Base-by-base conservation (phyloP, 1,284 basidiomycete genomes). In the Cutaneotrichosporon sp. region DNA sequence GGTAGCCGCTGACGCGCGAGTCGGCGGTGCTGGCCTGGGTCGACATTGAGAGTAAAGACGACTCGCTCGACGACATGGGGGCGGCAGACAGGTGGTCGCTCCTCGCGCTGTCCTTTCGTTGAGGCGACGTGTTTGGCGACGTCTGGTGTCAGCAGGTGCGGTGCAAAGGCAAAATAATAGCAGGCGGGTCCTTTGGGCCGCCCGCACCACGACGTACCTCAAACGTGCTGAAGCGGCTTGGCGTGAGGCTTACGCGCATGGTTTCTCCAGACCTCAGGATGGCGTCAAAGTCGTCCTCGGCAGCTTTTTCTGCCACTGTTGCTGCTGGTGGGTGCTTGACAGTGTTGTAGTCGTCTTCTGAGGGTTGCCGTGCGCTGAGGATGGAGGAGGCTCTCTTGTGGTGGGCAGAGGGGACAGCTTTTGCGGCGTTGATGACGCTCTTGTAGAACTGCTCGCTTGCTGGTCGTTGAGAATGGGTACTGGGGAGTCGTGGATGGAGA, bases 211-310 rank as follows among this genome's bases (percentile, higher is more conserved):
- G 10, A 70, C 81, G 77, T 79, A 93, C 93, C 83, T 95, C 92
- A 85, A 94, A 93, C 43, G 87, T 90, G 77, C 87, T 89, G 59
- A 97, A 82, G 56, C 93, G 84, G 81, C 95, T 90, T 60, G 95
- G 95, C 29, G 95, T 98, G 63, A 97, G 83, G 53, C 92, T 95
- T 70, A 98, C 89, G 77, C 94, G 95, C 88, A 95, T 90, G 10
- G 93, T 95, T 58, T 89, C 83, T 59, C 88, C 87, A 62, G 90
- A 92, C 57, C 87, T 86, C 85, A 97, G 88, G 75, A 95, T 82
- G 75, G 91, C 87, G 79, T 97, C 93, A 77, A 97, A 97, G 76
- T 94, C 90, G 64, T 89, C 77, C 51, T 77, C 72, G 3, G 74
- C 47, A 50, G 47, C 74, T 18, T 55, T 36, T n/a, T 62, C 59